These are phyloP conservation scores for Trypanosoma platydactyli DNA, from an alignment of 208 protist species.

Conservation along the genomic window DNA sequence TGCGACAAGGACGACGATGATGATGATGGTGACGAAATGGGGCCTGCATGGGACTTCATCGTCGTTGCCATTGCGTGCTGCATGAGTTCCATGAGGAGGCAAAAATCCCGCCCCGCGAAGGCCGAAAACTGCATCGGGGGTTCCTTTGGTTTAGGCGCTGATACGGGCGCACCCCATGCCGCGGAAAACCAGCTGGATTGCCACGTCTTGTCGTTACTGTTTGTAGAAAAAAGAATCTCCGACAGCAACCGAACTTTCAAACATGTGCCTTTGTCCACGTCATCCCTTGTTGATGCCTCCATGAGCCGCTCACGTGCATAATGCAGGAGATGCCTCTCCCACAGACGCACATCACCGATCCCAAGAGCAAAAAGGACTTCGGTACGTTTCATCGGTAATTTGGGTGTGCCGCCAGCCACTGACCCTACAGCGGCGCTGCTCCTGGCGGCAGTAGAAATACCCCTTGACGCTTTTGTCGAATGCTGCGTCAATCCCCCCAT, in stretches of 20 bases:
- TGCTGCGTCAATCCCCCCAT: too few species aligned
- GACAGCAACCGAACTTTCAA: neutral
- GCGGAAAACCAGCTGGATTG: neutral
- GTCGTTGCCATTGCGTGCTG: neutral
- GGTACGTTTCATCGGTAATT: constrained; percentile 1
- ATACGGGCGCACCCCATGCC: neutral
- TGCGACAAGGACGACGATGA: neutral
- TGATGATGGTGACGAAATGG: neutral
- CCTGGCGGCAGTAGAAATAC: neutral
- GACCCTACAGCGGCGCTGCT: neutral
- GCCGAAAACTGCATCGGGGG: neutral
- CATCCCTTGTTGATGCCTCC: neutral
- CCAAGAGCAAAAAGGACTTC: constrained; percentile 24
- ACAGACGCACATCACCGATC: constrained; percentile 12
- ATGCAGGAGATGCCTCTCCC: constrained; percentile 14
- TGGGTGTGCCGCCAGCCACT: neutral
- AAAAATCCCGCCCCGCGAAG: constrained; percentile 8
- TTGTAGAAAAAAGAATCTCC: neutral
- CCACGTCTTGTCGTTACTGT: neutral
- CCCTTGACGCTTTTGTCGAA: too few species aligned
- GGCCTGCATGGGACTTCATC: neutral
- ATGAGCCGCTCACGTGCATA: neutral
- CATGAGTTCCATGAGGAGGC: constrained; percentile 19
- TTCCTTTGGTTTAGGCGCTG: neutral
- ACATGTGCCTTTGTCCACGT: neutral